phyloP scores from a whole-genome alignment of 2,329 filamentous ascomycete genomes.

The Fusarium sp. region DNA sequence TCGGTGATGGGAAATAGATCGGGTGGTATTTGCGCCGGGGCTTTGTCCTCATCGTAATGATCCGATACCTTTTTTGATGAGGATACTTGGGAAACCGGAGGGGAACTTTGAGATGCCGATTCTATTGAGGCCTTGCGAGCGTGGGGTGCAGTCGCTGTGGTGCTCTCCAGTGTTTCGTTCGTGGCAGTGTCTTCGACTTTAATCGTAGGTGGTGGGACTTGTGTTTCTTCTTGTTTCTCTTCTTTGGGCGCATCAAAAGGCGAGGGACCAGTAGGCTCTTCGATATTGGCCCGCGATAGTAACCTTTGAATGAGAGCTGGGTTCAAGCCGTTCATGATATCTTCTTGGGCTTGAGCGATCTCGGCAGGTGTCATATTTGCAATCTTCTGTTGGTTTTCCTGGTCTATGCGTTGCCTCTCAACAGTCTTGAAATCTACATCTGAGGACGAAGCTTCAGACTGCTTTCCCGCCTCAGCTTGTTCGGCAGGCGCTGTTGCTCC shows the following conservation, averaged over 20 bases:
- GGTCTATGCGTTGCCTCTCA: slow-evolving; percentile 79
- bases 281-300: slow-evolving; percentile 78
- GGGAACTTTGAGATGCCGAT: neutral
- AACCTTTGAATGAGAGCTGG: slow-evolving; percentile 80
- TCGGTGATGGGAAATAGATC: slow-evolving; percentile 56
- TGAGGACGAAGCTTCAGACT: neutral
- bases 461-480: neutral
- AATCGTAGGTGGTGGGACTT: slow-evolving; percentile 44
- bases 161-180: neutral
- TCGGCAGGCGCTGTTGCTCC: neutral
- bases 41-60: slow-evolving; percentile 54
- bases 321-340: slow-evolving; percentile 81
- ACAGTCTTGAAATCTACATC: slow-evolving; percentile 52
- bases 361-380: slow-evolving; percentile 82
- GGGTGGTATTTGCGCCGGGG: slow-evolving; percentile 52
- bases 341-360: slow-evolving; percentile 81
- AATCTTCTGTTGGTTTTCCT: slow-evolving; percentile 80
- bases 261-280: slow-evolving; percentile 61
- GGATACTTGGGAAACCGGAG: neutral
- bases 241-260: slow-evolving; percentile 52
- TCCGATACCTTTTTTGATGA: slow-evolving; percentile 43
- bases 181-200: slow-evolving; percentile 47
- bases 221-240: slow-evolving; percentile 15
- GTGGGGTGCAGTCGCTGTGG: neutral
- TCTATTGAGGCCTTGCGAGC: neutral